Conservation (phyloP, 768 basidiomycete genomes). For the Russula sp. region DNA sequence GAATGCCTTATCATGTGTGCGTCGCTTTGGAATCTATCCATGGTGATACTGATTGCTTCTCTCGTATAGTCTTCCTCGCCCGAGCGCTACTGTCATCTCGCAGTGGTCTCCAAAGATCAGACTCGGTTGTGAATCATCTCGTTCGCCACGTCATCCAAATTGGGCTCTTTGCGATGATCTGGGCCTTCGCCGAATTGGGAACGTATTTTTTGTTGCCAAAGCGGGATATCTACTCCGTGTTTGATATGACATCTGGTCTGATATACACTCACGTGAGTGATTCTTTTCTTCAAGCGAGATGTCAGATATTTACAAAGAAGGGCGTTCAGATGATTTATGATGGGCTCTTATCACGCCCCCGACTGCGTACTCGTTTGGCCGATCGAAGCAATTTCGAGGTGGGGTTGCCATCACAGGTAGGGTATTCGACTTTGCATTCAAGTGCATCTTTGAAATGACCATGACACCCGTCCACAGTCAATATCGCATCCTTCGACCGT, state of each 20-base stretch:
- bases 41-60: neutral
- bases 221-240: neutral
- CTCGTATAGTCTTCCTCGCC: neutral
- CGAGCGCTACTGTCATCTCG: neutral
- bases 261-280: constrained; percentile 6
- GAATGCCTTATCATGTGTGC: constrained; percentile 3
- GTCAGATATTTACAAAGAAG: neutral
- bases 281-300: neutral
- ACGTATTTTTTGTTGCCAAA: neutral
- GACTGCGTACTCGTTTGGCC: neutral
- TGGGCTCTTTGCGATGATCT: neutral
- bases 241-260: constrained; percentile 1
- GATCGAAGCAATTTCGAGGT: neutral
- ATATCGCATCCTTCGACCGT: too few species aligned
- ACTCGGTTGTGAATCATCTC: neutral
- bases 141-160: constrained; percentile 2
- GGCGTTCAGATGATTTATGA: constrained; percentile 4
- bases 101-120: neutral
- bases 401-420: neutral
- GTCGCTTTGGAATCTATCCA: neutral
- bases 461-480: too few species aligned
- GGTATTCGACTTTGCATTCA: too few species aligned
- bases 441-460: too few species aligned
- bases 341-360: neutral
- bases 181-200: neutral